Base-by-base conservation (phyloP, 768 basidiomycete species). In the Lactifluus volemus region DNA sequence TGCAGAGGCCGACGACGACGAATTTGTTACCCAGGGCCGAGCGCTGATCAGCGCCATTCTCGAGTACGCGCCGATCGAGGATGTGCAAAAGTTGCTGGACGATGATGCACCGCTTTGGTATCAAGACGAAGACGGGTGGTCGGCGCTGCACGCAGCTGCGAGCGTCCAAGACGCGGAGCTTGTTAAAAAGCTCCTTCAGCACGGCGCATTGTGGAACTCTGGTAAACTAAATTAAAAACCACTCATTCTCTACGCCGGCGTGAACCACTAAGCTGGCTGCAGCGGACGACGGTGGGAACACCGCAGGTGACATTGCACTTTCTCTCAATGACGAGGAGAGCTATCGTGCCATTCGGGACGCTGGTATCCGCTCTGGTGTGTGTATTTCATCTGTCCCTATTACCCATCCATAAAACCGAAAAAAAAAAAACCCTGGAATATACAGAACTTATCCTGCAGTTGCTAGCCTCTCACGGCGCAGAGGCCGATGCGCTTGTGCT, bases 141-240 rank as follows among this genome's bases (percentile, higher is more conserved):
- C 92, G 5, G 79, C 85, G 17, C 72, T 98, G 49, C 96, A 98
- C 69, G 92, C 91, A 15, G 96, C 91, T 12, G 88, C 85, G 1
- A 92, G 88, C 66, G 72, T 80, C 49, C 84, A 87, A 67, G 82
- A 88, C 65, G 69, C 78, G 2, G 76, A 78, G n/a, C 75, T 96
- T 15, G 78, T 88, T 11, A 79, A 80, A 55, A 69, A 79, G 6
- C 76, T 98, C 38, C 77, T 99, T 30, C 78, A 84, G n/a, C 79
- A 82, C 58, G 94, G 96, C 12, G 94, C 92, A 1, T 70, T 92
- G 0, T 99, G 97, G 97, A 97, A 95, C 72, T 80, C 89, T 67
- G 84, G 92, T 84, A 65, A 65, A 79, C 45, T 25, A 41, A 25
- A 11, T 61, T n/a, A 25, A 25, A 25, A 25, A 25, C 64, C 63